Conservation (phyloP, 345 rosid species). For the Cochlearia excelsa region DNA sequence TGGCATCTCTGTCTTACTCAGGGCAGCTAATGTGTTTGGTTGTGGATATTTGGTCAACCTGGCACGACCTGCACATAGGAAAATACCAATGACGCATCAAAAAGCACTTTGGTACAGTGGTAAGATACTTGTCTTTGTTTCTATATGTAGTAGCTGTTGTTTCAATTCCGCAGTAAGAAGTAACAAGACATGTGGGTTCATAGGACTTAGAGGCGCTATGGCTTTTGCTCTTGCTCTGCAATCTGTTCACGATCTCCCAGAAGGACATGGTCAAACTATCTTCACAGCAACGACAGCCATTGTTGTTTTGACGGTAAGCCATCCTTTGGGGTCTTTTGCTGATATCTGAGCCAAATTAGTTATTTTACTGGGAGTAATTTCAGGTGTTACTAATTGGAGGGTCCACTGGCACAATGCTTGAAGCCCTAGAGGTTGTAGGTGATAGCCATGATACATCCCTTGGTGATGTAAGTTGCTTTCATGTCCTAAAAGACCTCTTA, state of each 20-base stretch:
- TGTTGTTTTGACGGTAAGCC: slow-evolving; percentile 79
- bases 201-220: slow-evolving; percentile 99
- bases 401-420: slow-evolving; percentile 98
- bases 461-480: slow-evolving; percentile 57
- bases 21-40: slow-evolving; percentile 93
- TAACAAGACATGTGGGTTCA: slow-evolving; percentile 27
- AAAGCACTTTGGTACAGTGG: slow-evolving; percentile 99
- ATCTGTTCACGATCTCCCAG: slow-evolving; percentile 93
- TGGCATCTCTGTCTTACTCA: slow-evolving; percentile 37
- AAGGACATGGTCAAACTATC: slow-evolving; percentile 98
- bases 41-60: slow-evolving; percentile 90
- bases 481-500: neutral
- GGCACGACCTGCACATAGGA: slow-evolving; percentile 69
- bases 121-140: slow-evolving; percentile 41
- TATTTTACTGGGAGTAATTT: slow-evolving; percentile 20
- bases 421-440: slow-evolving; percentile 85
- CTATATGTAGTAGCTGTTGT: slow-evolving; percentile 1
- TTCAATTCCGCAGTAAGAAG: slow-evolving; percentile 7
- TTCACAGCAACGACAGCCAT: slow-evolving; percentile 97
- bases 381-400: slow-evolving; percentile 94
- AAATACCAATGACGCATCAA: slow-evolving; percentile 87
- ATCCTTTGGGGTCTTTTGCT: slow-evolving; percentile 25
- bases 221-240: slow-evolving; percentile 99
- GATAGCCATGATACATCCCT: slow-evolving; percentile 62
- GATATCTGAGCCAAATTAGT: neutral